Evolutionary conservation across 306 rosid species (phyloP), one percentile per base, ranked within the genome.

Genomic region (Amphicarpaea edgeworthii): DNA sequence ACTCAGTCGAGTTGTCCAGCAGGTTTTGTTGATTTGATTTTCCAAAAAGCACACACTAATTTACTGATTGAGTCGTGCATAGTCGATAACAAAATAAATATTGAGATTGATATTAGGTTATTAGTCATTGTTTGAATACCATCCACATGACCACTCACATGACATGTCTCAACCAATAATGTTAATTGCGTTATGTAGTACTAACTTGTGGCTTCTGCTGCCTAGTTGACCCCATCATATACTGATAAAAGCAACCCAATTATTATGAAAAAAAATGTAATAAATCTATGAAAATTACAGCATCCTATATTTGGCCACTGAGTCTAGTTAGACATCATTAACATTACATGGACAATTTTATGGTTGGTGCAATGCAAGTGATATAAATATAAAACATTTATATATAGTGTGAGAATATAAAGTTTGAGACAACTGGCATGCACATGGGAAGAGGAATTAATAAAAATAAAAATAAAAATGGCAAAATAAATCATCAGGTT

Each of bases 341-440:
- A 76, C 62, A n/a, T n/a, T n/a, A n/a, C n/a, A 49, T 1, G 37
- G 30, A 46, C 41, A 58, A 77, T 19, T 21, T 68, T 57, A 15
- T 58, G 63, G 76, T 68, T 59, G 61, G 51, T 47, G 54, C 43
- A 32, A 4, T 47, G 54, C 43, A 32, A 4, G 24, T 8, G 0
- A 76, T 51, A 17, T 19, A 8, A 23, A 28, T 28, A 28, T 28
- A 28, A 54, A 46, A 12, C 7, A 2, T 66, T 21, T 16, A 24
- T 68, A 45, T 24, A 26, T 30, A 30, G 14, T 2, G 26, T 24
- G 26, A 75, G 64, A 62, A 34, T 1, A 28, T 5, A 32, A 74
- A 64, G 68, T 68, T 53, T 43, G 0, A 43, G 76, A 79, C 87
- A 83, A 72, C 87, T 84, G 87, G 79, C 82, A 77, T 66, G 73